Percentiles rank a stretch among this genome's conserved stretches.
These are phyloP conservation scores for Echites panduratus DNA, from an alignment of 257 asterid genomes.

Conservation along the genomic window DNA sequence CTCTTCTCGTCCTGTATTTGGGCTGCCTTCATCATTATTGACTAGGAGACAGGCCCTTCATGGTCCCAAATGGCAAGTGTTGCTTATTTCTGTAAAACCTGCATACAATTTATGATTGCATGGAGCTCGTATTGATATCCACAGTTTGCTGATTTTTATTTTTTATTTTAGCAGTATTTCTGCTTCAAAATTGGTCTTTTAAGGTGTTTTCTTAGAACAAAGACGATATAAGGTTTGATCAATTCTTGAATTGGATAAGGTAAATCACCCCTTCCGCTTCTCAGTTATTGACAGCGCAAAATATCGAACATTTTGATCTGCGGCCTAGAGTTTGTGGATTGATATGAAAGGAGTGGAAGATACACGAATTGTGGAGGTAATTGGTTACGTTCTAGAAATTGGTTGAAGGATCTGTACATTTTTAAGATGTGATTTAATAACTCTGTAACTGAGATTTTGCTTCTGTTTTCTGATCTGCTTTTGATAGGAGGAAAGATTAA, in stretches of 20 bases:
- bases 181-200: too few species aligned
- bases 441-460: too few species aligned
- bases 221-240: too few species aligned
- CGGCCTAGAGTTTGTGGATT: too few species aligned
- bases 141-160: too few species aligned
- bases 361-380: not conserved
- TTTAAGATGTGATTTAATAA: not conserved
- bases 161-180: too few species aligned
- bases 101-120: not conserved
- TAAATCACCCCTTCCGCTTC: too few species aligned
- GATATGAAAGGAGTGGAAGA: not conserved
- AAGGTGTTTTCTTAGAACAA: too few species aligned
- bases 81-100: slow-evolving; percentile 4
- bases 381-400: not conserved
- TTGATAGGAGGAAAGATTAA: too few species aligned
- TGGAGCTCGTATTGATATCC: not conserved
- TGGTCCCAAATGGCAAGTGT: slow-evolving; percentile 14
- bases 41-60: not conserved
- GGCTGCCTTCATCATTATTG: slow-evolving; percentile 5
- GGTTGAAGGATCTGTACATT: not conserved
- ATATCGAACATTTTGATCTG: too few species aligned
- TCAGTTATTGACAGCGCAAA: too few species aligned
- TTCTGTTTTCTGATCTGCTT: not conserved
- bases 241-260: too few species aligned
- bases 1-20: not conserved